A percentile compares a stretch with the other conserved stretches of the same genome.
Conservation (phyloP, 139 green algal species). For the Penium margaritaceum region DNA sequence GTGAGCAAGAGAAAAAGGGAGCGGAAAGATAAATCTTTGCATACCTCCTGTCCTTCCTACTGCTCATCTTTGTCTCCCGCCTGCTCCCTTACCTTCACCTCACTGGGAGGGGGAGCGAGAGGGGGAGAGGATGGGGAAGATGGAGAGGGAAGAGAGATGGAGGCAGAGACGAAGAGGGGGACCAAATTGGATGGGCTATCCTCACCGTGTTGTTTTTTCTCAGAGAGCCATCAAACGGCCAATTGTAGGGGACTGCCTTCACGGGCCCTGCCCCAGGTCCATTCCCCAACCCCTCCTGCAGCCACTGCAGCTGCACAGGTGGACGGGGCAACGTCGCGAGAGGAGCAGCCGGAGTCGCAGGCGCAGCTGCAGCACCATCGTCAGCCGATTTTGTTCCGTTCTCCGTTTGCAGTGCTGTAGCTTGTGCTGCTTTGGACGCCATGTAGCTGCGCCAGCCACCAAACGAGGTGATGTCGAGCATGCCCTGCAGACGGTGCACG, state of each 20-base stretch:
- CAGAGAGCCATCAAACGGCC: slow-evolving; percentile 53
- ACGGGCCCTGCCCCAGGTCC: background rate
- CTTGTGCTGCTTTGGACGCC: background rate
- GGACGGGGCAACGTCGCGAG: too few species aligned
- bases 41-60: slow-evolving; percentile 1
- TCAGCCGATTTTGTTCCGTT: background rate
- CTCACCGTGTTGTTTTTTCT: slow-evolving; percentile 45
- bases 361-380: background rate
- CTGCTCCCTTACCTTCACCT: background rate
- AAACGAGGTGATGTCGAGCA: slow-evolving; percentile 24
- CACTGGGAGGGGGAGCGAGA: too few species aligned
- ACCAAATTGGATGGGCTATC: too few species aligned
- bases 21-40: background rate
- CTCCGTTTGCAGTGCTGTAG: background rate
- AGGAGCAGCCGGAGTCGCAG: too few species aligned
- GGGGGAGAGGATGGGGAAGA: too few species aligned
- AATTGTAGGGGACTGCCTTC: slow-evolving; percentile 49
- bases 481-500: background rate
- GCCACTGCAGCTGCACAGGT: background rate
- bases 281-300: background rate
- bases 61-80: background rate
- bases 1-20: background rate
- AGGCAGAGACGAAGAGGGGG: too few species aligned
- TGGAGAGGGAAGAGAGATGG: too few species aligned
- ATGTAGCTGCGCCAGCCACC: slow-evolving; percentile 20